Evolutionary conservation across 495 filamentous ascomycete species (phyloP).

Genomic region (Hypomontagnella monticulosa): DNA sequence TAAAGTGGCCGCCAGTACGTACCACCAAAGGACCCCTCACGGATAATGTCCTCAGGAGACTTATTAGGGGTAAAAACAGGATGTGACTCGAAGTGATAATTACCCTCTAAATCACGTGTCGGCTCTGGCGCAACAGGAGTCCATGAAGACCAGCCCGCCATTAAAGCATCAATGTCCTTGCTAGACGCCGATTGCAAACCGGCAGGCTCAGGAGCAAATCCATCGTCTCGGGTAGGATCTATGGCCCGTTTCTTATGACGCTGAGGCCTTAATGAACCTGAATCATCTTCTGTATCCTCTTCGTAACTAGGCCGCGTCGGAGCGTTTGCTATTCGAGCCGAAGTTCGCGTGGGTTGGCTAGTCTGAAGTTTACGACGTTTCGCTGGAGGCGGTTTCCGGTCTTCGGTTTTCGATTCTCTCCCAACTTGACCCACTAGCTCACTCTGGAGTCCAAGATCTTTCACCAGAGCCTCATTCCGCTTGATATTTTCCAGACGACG

Average conservation of each 20-base stretch:
- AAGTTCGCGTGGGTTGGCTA: conserved; percentile 34
- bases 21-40: conserved; percentile 59
- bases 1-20: conserved; percentile 57
- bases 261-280: background rate
- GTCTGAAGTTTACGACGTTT: conserved; percentile 35
- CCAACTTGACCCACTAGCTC: background rate
- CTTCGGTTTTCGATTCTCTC: background rate
- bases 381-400: conserved; percentile 1
- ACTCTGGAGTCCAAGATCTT: conserved; percentile 46
- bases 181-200: conserved; percentile 4
- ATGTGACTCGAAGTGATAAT: conserved; percentile 54
- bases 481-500: conserved; percentile 65
- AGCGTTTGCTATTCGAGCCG: conserved; percentile 39
- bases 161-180: conserved; percentile 46
- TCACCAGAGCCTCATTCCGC: conserved; percentile 62
- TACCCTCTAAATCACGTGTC: conserved; percentile 49
- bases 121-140: conserved; percentile 45
- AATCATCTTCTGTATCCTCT: conserved; percentile 11
- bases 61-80: conserved; percentile 59
- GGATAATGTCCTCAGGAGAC: conserved; percentile 57
- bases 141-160: conserved; percentile 55
- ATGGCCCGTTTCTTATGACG: conserved; percentile 4
- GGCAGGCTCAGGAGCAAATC: background rate
- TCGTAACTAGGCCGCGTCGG: background rate
- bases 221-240: background rate